Percentiles rank a stretch among this genome's conserved stretches.
These are phyloP conservation scores for Gryganskiella cystojenkinii DNA, from an alignment of 192 early-diverging fungal genomes.

Conservation along the genomic window DNA sequence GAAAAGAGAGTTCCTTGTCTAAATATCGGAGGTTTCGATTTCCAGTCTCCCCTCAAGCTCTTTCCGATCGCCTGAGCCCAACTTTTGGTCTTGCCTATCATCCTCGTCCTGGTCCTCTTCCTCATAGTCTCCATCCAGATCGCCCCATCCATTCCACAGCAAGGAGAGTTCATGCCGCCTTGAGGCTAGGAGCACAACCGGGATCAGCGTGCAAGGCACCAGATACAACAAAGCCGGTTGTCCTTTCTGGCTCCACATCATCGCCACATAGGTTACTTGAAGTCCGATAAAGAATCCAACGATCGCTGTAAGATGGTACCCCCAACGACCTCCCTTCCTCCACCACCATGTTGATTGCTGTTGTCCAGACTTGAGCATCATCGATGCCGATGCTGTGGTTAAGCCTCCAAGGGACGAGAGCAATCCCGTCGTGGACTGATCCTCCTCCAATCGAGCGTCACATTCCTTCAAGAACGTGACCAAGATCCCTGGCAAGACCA, in stretches of 20 bases:
- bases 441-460: constrained; percentile 45
- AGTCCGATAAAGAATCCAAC: constrained; percentile 45
- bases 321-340: constrained; percentile 17
- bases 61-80: no score
- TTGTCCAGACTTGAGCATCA: not conserved
- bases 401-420: not conserved
- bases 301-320: constrained; percentile 50
- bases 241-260: constrained; percentile 51
- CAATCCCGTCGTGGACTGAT: constrained; percentile 1
- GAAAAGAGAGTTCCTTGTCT: no score
- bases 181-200: constrained; percentile 36
- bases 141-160: constrained; percentile 48
- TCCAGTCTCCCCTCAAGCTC: no score
- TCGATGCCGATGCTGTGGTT: not conserved
- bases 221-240: constrained; percentile 53
- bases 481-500: constrained; percentile 51
- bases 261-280: constrained; percentile 55
- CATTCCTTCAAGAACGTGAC: constrained; percentile 48
- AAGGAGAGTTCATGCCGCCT: constrained; percentile 44
- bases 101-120: constrained; percentile 3
- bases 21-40: not conserved
- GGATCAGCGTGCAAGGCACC: constrained; percentile 48
- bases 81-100: not conserved
- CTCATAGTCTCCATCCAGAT: constrained; percentile 13
- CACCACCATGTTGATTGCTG: constrained; percentile 17